Evolutionary conservation across 108 stramenopile species (phyloP).

Genomic region (Discostella pseudostelligera): DNA sequence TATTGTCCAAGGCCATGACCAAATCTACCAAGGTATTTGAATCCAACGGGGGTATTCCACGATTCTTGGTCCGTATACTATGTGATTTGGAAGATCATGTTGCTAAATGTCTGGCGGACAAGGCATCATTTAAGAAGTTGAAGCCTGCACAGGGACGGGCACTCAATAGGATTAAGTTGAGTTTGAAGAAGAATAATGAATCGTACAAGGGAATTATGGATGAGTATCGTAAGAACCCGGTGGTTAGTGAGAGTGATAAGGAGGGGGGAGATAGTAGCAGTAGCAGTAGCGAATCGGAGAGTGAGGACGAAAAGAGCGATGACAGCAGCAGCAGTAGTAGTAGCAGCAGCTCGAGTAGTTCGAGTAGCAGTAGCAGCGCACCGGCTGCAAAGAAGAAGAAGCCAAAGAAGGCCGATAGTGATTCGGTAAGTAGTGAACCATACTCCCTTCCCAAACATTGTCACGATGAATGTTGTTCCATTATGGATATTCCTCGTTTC

Average conservation of each 20-base stretch:
- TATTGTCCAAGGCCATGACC: conserved; percentile 84
- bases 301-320: conserved; percentile 44
- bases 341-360: conserved; percentile 37
- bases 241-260: conserved; percentile 30
- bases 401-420: conserved; percentile 29
- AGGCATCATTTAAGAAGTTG: conserved; percentile 92
- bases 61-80: conserved; percentile 78
- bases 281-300: conserved; percentile 39
- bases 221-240: conserved; percentile 79
- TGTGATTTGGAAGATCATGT: conserved; percentile 91
- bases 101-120: conserved; percentile 76
- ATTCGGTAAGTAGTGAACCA: conserved; percentile 51
- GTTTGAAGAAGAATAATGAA: conserved; percentile 92
- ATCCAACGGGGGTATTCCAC: conserved; percentile 78
- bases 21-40: conserved; percentile 67
- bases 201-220: conserved; percentile 74
- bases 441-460: background rate
- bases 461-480: conserved; percentile 44
- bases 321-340: conserved; percentile 10
- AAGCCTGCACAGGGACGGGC: conserved; percentile 88
- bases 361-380: conserved; percentile 31
- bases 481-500: conserved; percentile 98
- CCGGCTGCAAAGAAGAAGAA: conserved; percentile 44
- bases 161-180: conserved; percentile 95
- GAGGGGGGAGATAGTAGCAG: conserved; percentile 31